Percentiles rank a stretch among this genome's conserved stretches.
Conservation (phyloP, 73 alveolate species). For the Tetrahymena elliotti region DNA sequence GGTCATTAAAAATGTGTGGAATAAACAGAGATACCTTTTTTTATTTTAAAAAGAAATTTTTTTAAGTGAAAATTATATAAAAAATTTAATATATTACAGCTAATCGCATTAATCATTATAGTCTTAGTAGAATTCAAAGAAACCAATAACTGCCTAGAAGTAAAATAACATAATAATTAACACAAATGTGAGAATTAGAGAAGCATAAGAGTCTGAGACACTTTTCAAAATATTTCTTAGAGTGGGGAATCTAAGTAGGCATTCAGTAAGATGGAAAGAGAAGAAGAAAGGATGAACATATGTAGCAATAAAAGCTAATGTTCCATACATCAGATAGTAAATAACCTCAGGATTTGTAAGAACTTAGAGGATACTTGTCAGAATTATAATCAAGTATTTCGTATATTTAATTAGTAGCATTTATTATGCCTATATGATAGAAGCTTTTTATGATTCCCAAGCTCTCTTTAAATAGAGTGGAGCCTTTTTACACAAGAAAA, state of each 20-base stretch:
- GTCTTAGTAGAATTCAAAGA: constrained; percentile 12
- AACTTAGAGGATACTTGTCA: constrained; percentile 6
- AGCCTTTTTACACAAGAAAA: constrained; percentile 41
- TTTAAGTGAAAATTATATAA: neutral
- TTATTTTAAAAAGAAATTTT: neutral
- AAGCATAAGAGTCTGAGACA: constrained; percentile 32
- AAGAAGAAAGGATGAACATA: constrained; percentile 53
- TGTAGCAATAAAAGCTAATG: constrained; percentile 41
- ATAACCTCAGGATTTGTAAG: constrained; percentile 35
- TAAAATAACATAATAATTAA: constrained; percentile 25
- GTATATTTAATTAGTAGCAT: constrained; percentile 1
- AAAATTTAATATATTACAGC: neutral
- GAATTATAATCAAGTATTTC: neutral
- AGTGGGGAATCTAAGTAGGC: constrained; percentile 43
- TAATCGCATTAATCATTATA: constrained; percentile 15
- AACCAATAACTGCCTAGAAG: constrained; percentile 31
- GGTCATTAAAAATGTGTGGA: constrained; percentile 54
- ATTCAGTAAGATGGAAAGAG: constrained; percentile 43
- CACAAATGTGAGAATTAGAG: constrained; percentile 34
- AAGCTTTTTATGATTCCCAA: constrained; percentile 3
- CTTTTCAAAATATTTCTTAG: constrained; percentile 44
- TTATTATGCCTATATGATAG: neutral
- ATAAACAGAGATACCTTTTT: constrained; percentile 6
- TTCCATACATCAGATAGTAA: constrained; percentile 35
- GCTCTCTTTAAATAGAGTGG: constrained; percentile 40